Base-by-base conservation (phyloP, 768 basidiomycete species). In the Mycena olivaceomarginata region DNA sequence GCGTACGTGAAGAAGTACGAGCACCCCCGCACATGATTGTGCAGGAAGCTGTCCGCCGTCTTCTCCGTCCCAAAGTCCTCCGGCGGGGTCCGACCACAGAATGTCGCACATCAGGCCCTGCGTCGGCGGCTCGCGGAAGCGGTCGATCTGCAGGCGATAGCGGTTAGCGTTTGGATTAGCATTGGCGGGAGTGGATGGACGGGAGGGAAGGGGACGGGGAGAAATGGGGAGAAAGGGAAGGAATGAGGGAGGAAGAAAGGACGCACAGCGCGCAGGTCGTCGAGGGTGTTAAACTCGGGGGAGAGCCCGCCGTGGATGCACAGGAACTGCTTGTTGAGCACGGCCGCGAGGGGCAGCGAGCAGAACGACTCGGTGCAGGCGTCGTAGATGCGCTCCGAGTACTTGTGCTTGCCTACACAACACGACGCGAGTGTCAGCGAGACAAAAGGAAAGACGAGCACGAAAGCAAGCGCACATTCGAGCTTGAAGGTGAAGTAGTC, bases 291-390 rank as follows among this genome's bases (percentile, higher is more conserved):
- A 51, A 99, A 87, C 84, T 99, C 98, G 0, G 98, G 98, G 0
- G 96, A 97, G 16, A 99, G 90, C 22, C 98, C 98, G 51, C 98
- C 98, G 79, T 99, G 98, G 77, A 99, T 98, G 86, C 98, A 99
- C 63, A 99, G 89, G 86, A 99, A 99, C 86, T 99, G 98, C 84
- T 99, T 99, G 90, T 99, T 99, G 97, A 99, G 98, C 82, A 99
- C 86, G 43, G 98, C 98, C 1, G 98, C 98, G 12, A 99, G 91
- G 5, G 31, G 98, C 98, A 99, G 91, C 1, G 95, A 91, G 83
- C 98, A 99, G 89, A 99, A 99, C 0, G 96, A 96, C 31, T 98
- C 95, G 96, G 98, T 98, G 90, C 96, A 97, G 22, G 97, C 97
- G 77, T 99, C 97, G 84, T 99, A 99, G 77, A 99, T 92, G 37